Evolutionary conservation across 1,284 basidiomycete species (phyloP).

Genomic region (Irpex sp.): DNA sequence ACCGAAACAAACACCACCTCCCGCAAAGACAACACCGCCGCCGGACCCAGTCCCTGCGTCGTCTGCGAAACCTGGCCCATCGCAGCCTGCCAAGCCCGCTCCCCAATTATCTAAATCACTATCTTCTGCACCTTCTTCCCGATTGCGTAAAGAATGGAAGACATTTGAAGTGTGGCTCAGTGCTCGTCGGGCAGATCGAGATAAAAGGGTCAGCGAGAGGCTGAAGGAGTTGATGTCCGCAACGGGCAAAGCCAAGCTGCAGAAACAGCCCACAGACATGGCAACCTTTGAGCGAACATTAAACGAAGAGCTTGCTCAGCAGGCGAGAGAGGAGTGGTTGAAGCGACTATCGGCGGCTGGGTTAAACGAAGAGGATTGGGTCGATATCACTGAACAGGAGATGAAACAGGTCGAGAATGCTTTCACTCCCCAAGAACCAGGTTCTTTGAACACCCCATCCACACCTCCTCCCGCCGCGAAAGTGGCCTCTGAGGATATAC

Average conservation of each 20-base stretch:
- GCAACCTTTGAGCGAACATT: slow-evolving; percentile 7
- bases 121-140: slow-evolving; percentile 5
- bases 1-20: slow-evolving; percentile 1
- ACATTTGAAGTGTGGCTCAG: slow-evolving; percentile 14
- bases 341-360: slow-evolving; percentile 7
- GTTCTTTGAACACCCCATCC: neutral
- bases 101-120: neutral
- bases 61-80: slow-evolving; percentile 2
- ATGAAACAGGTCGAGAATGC: slow-evolving; percentile 14
- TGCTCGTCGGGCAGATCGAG: slow-evolving; percentile 10
- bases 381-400: slow-evolving; percentile 12
- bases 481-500: neutral
- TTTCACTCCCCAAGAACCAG: slow-evolving; percentile 10
- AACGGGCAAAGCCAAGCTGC: neutral
- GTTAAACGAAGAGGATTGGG: slow-evolving; percentile 15
- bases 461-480: neutral
- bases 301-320: slow-evolving; percentile 8
- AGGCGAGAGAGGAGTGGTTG: slow-evolving; percentile 14
- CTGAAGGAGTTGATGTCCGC: slow-evolving; percentile 11
- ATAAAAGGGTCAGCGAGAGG: slow-evolving; percentile 11
- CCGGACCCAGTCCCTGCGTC: neutral
- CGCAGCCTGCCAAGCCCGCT: neutral
- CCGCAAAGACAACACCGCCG: neutral
- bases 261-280: slow-evolving; percentile 4
- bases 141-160: slow-evolving; percentile 14